Percentiles rank a stretch among this genome's conserved stretches.
phyloP scores from a whole-genome alignment of 1,284 basidiomycete species.

The Ceratobasidium sp. region DNA sequence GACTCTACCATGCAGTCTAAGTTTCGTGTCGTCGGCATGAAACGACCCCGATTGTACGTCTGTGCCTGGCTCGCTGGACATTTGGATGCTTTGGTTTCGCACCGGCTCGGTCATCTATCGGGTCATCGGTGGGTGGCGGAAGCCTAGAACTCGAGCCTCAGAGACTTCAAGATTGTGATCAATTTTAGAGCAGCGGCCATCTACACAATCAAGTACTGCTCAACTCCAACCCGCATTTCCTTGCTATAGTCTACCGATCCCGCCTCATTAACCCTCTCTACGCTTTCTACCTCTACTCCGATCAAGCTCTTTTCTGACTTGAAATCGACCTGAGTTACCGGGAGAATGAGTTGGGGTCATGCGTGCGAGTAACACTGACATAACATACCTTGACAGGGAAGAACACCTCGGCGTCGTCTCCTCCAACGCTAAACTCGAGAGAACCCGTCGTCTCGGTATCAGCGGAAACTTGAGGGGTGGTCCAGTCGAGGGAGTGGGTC shows the following conservation, averaged over 20 bases:
- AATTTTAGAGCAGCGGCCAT: slow-evolving; percentile 19
- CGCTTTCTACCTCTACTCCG: slow-evolving; percentile 62
- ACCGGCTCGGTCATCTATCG: too few species aligned
- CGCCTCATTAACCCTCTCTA: slow-evolving; percentile 71
- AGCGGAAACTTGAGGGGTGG: slow-evolving; percentile 72
- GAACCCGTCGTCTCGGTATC: slow-evolving; percentile 76
- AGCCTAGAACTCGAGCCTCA: too few species aligned
- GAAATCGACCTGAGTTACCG: neutral
- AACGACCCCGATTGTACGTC: too few species aligned
- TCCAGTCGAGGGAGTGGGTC: slow-evolving; percentile 88
- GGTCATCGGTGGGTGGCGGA: too few species aligned
- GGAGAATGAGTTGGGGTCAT: too few species aligned
- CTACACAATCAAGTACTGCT: slow-evolving; percentile 72
- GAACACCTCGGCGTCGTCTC: slow-evolving; percentile 87
- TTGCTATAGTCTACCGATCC: slow-evolving; percentile 80
- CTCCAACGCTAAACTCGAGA: slow-evolving; percentile 89
- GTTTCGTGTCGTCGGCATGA: too few species aligned
- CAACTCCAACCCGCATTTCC: slow-evolving; percentile 79
- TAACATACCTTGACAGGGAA: slow-evolving; percentile 88
- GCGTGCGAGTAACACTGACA: slow-evolving; percentile 49
- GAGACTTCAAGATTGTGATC: slow-evolving; percentile 11
- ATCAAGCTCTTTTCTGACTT: slow-evolving; percentile 46
- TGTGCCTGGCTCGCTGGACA: too few species aligned
- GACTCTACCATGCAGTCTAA: too few species aligned
- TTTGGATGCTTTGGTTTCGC: too few species aligned